Conservation (phyloP, 1,284 basidiomycete species). For the Phellinidium pouzarii region DNA sequence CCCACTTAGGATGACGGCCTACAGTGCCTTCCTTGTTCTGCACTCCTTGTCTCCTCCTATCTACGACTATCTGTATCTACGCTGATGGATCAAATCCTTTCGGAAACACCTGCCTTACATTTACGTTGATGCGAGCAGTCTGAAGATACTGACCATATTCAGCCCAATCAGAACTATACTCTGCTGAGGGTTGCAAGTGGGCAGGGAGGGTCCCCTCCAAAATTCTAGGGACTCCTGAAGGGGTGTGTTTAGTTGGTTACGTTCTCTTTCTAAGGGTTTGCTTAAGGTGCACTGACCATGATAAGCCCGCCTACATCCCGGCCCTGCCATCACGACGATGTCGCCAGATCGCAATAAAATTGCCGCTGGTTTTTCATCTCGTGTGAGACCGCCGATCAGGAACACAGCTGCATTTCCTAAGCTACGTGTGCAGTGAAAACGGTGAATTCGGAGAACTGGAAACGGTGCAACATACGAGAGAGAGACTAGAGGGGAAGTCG, state of each 20-base stretch:
- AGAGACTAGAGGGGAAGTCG: slow-evolving; percentile 82
- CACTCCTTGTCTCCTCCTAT: not conserved
- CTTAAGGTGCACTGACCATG: slow-evolving; percentile 51
- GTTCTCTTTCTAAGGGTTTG: not conserved
- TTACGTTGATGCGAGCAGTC: slow-evolving; percentile 78
- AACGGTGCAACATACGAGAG: slow-evolving; percentile 63
- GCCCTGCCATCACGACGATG: slow-evolving; percentile 88
- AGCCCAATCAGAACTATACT: slow-evolving; percentile 41
- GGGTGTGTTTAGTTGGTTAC: not conserved
- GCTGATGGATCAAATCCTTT: slow-evolving; percentile 49
- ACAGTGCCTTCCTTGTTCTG: not conserved
- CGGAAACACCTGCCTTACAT: slow-evolving; percentile 83
- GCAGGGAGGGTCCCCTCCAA: slow-evolving; percentile 70
- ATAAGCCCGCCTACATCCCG: slow-evolving; percentile 73
- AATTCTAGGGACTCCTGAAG: slow-evolving; percentile 77
- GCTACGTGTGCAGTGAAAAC: slow-evolving; percentile 33
- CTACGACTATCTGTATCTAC: not conserved
- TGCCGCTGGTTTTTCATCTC: slow-evolving; percentile 69
- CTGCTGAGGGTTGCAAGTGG: slow-evolving; percentile 38
- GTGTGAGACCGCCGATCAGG: slow-evolving; percentile 77
- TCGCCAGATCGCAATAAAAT: slow-evolving; percentile 85
- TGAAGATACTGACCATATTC: slow-evolving; percentile 58
- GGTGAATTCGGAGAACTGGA: slow-evolving; percentile 4
- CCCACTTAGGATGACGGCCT: no score
- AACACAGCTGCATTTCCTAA: slow-evolving; percentile 84